Conservation (phyloP, 495 filamentous ascomycete species). For the Aspergillus ellipticus region DNA sequence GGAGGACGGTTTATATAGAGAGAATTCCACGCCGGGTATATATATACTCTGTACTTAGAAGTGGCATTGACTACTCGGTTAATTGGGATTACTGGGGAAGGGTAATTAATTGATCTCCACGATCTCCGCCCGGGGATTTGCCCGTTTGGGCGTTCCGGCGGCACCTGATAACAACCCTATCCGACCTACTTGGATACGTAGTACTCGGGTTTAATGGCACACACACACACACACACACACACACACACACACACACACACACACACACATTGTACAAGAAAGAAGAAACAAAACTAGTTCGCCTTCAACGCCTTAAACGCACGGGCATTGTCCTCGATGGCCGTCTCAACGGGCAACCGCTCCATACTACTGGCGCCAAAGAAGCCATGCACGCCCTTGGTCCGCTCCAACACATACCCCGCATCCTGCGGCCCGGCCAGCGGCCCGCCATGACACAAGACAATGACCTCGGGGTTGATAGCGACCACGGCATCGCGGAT, state of each 20-base stretch:
- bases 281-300: no score
- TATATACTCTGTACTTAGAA: no score
- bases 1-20: neutral
- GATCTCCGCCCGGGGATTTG: slow-evolving; percentile 13
- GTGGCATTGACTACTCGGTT: slow-evolving; percentile 1
- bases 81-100: neutral
- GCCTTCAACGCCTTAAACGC: slow-evolving; percentile 51
- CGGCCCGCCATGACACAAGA: slow-evolving; percentile 68
- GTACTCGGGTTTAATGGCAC: no score
- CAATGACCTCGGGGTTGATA: slow-evolving; percentile 55
- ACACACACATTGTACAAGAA: no score
- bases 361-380: slow-evolving; percentile 72
- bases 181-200: no score
- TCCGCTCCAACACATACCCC: slow-evolving; percentile 54
- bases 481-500: slow-evolving; percentile 57
- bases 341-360: slow-evolving; percentile 64
- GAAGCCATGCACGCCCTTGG: slow-evolving; percentile 63
- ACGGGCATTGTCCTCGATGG: slow-evolving; percentile 58
- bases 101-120: neutral
- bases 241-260: no score
- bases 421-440: slow-evolving; percentile 62
- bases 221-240: no score
- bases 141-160: slow-evolving; percentile 12
- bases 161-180: neutral
- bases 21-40: slow-evolving; percentile 3